phyloP scores from a whole-genome alignment of 2,329 filamentous ascomycete species.

The Cryphonectria naterciae region DNA sequence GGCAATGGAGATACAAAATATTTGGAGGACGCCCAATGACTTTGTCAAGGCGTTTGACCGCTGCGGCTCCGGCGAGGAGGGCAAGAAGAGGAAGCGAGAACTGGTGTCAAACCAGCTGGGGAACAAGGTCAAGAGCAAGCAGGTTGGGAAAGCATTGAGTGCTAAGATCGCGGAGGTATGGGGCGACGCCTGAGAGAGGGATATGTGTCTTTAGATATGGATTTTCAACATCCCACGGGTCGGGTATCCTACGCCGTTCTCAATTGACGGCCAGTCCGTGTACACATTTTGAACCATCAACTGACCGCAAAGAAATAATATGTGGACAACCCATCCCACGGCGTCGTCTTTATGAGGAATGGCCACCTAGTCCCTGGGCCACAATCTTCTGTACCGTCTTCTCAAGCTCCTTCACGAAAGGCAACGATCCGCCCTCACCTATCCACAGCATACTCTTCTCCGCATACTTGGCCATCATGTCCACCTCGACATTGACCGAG shows the following conservation, averaged over 20 bases:
- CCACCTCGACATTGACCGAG: constrained; percentile 88
- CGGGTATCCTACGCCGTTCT: neutral
- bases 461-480: constrained; percentile 83
- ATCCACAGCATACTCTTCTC: constrained; percentile 90
- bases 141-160: constrained; percentile 67
- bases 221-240: neutral
- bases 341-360: constrained; percentile 14
- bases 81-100: constrained; percentile 60
- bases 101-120: constrained; percentile 63
- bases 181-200: constrained; percentile 53
- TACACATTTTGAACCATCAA: neutral
- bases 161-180: constrained; percentile 74
- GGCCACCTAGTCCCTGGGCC: constrained; percentile 62
- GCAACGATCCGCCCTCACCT: constrained; percentile 56
- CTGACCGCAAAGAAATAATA: neutral
- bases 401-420: constrained; percentile 71
- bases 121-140: constrained; percentile 68
- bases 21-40: constrained; percentile 75
- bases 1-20: constrained; percentile 76
- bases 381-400: constrained; percentile 77
- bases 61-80: constrained; percentile 53
- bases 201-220: neutral
- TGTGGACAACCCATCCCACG: neutral
- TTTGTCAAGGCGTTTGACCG: constrained; percentile 71
- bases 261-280: neutral